phyloP scores from a whole-genome alignment of 164 flowering plant genomes.

The Vitis rupestris region DNA sequence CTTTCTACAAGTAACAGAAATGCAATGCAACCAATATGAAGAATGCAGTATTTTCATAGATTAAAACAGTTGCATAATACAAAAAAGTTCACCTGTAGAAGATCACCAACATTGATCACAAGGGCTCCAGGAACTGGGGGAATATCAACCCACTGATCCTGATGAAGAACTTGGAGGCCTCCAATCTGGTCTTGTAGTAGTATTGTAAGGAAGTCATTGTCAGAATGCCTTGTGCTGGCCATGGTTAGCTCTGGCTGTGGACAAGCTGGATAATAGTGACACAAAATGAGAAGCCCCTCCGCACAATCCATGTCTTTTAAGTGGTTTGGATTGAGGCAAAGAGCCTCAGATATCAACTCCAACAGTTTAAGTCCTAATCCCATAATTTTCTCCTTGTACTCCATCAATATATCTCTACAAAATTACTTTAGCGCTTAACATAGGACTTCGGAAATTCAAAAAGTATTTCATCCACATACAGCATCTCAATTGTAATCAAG shows the following conservation, averaged over 20 bases:
- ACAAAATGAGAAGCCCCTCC: neutral
- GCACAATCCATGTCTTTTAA: slow-evolving; percentile 9
- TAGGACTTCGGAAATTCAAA: too few relatives aligned
- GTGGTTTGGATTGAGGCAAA: slow-evolving; percentile 12
- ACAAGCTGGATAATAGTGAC: slow-evolving; percentile 28
- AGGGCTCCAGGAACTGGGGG: slow-evolving; percentile 19
- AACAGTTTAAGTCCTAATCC: slow-evolving; percentile 12
- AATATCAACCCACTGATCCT: slow-evolving; percentile 20
- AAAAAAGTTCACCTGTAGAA: slow-evolving; percentile 17
- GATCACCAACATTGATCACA: slow-evolving; percentile 19
- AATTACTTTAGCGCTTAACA: too few relatives aligned
- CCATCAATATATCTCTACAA: slow-evolving; percentile 22
- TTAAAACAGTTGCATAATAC: neutral
- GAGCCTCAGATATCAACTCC: slow-evolving; percentile 23
- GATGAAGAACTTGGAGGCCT: slow-evolving; percentile 22
- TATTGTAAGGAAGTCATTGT: slow-evolving; percentile 14
- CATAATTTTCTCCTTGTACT: slow-evolving; percentile 14
- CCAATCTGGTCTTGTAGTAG: slow-evolving; percentile 23
- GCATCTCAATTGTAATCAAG: too few relatives aligned
- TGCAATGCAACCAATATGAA: too few relatives aligned
- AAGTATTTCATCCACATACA: too few relatives aligned
- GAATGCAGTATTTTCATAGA: too few relatives aligned
- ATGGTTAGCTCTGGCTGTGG: slow-evolving; percentile 23
- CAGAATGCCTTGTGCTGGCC: slow-evolving; percentile 17
- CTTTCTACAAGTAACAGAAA: too few relatives aligned